Conservation (phyloP, 192 early-diverging fungal species). For the Diversispora epigaea region DNA sequence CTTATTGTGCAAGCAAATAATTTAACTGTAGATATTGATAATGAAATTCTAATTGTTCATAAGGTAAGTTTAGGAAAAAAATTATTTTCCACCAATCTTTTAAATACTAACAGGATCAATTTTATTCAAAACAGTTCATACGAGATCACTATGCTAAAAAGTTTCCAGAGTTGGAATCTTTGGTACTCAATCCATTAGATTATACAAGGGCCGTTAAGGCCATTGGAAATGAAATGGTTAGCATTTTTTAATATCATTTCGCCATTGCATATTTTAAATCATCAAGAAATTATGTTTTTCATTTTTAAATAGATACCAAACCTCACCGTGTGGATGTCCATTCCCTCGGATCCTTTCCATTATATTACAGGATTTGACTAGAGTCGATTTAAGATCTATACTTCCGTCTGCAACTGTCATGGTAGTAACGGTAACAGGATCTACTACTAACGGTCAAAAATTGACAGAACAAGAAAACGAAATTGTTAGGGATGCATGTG, state of each 20-base stretch:
- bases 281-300: slow-evolving; percentile 12
- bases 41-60: slow-evolving; percentile 85
- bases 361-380: slow-evolving; percentile 66
- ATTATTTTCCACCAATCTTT: neutral
- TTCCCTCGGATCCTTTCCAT: slow-evolving; percentile 14
- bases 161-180: slow-evolving; percentile 90
- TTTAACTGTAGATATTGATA: slow-evolving; percentile 80
- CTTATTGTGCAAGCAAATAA: slow-evolving; percentile 85
- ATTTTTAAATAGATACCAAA: slow-evolving; percentile 18
- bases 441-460: slow-evolving; percentile 73
- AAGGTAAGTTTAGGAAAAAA: slow-evolving; percentile 60
- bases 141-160: slow-evolving; percentile 85
- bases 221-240: slow-evolving; percentile 67
- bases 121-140: slow-evolving; percentile 59
- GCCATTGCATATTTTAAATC: neutral
- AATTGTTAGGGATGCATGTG: slow-evolving; percentile 75
- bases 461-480: slow-evolving; percentile 62
- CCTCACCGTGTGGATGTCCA: slow-evolving; percentile 2
- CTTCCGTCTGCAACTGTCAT: slow-evolving; percentile 83
- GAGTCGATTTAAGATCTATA: slow-evolving; percentile 74
- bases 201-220: slow-evolving; percentile 83
- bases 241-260: slow-evolving; percentile 13
- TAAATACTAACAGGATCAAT: neutral
- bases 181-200: slow-evolving; percentile 85
- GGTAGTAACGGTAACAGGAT: slow-evolving; percentile 88